Evolutionary conservation across 2,329 filamentous ascomycete species (phyloP).

Genomic region (Monosporascus sp.): DNA sequence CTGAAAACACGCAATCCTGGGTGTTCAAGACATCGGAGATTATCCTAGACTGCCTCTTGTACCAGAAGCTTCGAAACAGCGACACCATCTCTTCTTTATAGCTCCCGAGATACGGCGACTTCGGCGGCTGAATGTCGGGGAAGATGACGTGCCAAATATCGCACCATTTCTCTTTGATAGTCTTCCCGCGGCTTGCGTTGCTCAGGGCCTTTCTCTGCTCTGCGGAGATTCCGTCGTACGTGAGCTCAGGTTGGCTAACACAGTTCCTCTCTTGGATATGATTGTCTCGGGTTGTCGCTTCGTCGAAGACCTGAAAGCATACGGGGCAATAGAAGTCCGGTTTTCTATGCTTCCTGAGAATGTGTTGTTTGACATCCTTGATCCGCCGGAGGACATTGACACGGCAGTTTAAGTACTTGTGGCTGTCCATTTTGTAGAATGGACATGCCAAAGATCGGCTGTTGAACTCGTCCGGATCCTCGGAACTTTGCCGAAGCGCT

Average conservation of each 20-base stretch:
- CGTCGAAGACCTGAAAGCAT: constrained; percentile 13
- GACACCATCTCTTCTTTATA: constrained; percentile 2
- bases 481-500: no score
- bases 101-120: constrained; percentile 12
- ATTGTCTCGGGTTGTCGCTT: constrained; percentile 7
- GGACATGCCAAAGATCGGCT: constrained; percentile 11
- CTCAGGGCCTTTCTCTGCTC: constrained; percentile 12
- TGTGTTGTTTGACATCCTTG: constrained; percentile 23
- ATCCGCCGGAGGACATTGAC: constrained; percentile 16
- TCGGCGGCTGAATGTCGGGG: constrained; percentile 7
- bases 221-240: constrained; percentile 12
- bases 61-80: constrained; percentile 4
- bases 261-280: constrained; percentile 5
- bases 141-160: constrained; percentile 18
- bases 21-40: neutral
- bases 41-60: constrained; percentile 1
- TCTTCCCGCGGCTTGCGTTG: constrained; percentile 14
- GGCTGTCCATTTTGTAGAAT: constrained; percentile 15
- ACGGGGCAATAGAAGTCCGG: constrained; percentile 15
- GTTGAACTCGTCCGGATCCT: no score
- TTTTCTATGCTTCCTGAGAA: constrained; percentile 14
- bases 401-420: constrained; percentile 14
- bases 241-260: neutral
- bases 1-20: no score
- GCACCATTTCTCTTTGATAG: constrained; percentile 17